Conservation (phyloP, 1,284 basidiomycete species). For the Gymnopus androsaceus region DNA sequence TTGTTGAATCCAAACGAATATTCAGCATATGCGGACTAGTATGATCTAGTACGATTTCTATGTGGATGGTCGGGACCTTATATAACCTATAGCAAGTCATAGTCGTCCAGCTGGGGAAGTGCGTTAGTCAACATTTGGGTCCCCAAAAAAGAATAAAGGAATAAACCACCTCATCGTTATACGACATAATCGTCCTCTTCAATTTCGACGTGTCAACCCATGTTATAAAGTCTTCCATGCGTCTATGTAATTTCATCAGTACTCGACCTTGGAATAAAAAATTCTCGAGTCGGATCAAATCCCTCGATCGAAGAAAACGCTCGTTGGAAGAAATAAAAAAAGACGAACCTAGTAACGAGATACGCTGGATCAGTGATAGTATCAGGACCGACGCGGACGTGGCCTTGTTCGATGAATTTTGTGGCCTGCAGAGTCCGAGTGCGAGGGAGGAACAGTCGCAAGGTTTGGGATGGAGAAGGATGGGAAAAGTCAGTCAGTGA, state of each 20-base stretch:
- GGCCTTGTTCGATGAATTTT: constrained; percentile 97
- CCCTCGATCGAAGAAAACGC: not conserved
- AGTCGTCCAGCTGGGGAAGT: constrained; percentile 79
- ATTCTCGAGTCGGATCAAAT: not conserved
- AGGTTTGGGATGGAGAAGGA: too few relatives aligned
- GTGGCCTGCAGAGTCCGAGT: too few relatives aligned
- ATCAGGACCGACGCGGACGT: constrained; percentile 95
- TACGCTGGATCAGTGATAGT: constrained; percentile 97
- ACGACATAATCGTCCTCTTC: constrained; percentile 93
- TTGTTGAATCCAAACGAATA: too few relatives aligned
- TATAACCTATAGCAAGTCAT: constrained; percentile 83
- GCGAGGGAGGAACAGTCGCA: too few relatives aligned
- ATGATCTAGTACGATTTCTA: too few relatives aligned
- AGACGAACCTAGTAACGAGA: constrained; percentile 80
- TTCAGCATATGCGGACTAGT: too few relatives aligned
- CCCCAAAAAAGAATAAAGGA: constrained; percentile 6
- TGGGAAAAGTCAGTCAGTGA: too few relatives aligned
- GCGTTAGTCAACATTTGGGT: constrained; percentile 20
- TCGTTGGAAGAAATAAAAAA: not conserved
- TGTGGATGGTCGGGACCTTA: too few relatives aligned
- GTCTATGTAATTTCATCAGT: constrained; percentile 45
- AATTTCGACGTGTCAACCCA: constrained; percentile 99
- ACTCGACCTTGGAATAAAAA: too few relatives aligned
- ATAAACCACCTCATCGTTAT: constrained; percentile 88
- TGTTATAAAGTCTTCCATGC: constrained; percentile 99